Conservation (phyloP, 768 basidiomycete genomes). For the Auricularia cornea region DNA sequence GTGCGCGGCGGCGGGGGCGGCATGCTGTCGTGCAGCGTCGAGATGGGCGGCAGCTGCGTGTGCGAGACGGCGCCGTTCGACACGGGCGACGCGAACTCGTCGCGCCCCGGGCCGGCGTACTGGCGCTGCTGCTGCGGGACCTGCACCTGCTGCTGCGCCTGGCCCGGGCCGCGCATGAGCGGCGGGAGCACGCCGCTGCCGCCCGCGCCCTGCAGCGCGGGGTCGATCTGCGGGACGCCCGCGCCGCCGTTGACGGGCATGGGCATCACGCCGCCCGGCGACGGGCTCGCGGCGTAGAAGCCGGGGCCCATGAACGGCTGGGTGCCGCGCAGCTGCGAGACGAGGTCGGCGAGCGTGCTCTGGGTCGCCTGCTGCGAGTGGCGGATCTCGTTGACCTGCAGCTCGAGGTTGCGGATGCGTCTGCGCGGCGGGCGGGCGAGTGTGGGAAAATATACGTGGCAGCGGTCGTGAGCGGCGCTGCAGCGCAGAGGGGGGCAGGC, state of each 20-base stretch:
- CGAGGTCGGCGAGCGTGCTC: conserved; percentile 70
- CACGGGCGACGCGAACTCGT: conserved; percentile 2
- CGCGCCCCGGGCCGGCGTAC: conserved; percentile 5
- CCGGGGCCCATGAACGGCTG: conserved; percentile 3
- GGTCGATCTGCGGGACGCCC: conserved; percentile 1
- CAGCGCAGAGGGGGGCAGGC: background rate
- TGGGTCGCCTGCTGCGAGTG: conserved; percentile 68
- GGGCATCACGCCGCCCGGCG: background rate
- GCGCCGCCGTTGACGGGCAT: background rate
- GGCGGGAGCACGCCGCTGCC: background rate
- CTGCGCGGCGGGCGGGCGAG: conserved; percentile 40
- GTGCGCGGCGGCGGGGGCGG: background rate
- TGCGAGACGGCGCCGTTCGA: conserved; percentile 5
- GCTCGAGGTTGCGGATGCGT: conserved; percentile 83
- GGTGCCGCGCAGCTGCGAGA: conserved; percentile 62
- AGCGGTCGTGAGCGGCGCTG: background rate
- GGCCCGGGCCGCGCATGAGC: background rate
- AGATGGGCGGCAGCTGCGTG: conserved; percentile 11
- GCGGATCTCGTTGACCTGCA: conserved; percentile 77
- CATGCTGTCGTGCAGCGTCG: conserved; percentile 7
- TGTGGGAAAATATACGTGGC: background rate
- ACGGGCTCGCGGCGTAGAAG: background rate
- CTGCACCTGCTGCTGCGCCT: background rate
- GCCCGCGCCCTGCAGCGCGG: background rate
- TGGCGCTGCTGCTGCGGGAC: conserved; percentile 4